Base-by-base conservation (phyloP, 139 green algal genomes). In the Chlamydomonas schloesseri region DNA sequence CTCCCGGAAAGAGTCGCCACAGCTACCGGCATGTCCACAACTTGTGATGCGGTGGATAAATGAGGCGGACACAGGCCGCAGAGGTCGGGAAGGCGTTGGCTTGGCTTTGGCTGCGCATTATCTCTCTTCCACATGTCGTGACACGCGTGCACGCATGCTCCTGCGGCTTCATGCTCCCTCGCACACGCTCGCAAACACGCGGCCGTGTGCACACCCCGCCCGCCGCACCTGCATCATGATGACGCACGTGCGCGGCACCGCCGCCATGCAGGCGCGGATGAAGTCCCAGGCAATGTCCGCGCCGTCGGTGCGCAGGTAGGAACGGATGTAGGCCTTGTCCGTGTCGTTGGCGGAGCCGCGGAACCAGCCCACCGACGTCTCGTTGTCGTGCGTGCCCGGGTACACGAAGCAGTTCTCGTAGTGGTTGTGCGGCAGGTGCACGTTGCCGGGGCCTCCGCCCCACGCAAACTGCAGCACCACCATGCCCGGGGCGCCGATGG, bases 381-480 rank as follows among this genome's bases (percentile, higher is more conserved):
- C 96, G 88, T 99, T 99, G 94, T 99, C 98, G 90, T 99, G 98
- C 0, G 98, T 99, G 64, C 97, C 96, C 53, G 81, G 68, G 85
- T 98, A 99, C 46, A 95, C 93, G 74, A 99, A 96, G 77, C 91
- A 96, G 95, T 99, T 99, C 71, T 97, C 92, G 84, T 98, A 97
- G 91, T 98, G 94, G 89, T 98, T 99, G 95, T 99, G 98, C 3
- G 96, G 95, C 71, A 99, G 91, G 92, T 99, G 98, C 58, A 95
- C 95, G 89, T 99, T 99, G 91, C 84, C 88, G 34, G 92, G 74
- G 84, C 94, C 96, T 64, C 95, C 94, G 62, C 96, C 97, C 94
- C 96, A 99, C 0, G 98, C 98, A 92, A 99, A 99, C 93, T 99
- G 98, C 72, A 99, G 91, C 68, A 99, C 98, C 28, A 98, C 93